Base-by-base conservation (phyloP, 441 rosid species). In the Croton laevigatus region DNA sequence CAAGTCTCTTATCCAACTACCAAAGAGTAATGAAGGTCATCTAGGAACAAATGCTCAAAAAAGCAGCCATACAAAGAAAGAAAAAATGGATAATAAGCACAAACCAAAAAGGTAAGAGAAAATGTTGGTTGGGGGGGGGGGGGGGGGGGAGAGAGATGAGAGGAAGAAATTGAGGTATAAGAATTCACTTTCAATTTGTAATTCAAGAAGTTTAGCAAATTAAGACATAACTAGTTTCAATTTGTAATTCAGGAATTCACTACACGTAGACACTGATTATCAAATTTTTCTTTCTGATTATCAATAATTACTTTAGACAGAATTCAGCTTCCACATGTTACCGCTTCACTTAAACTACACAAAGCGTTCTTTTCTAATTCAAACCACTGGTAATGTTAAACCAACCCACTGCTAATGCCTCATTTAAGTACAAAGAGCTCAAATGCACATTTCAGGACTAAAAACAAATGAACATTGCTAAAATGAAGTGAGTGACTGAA, bases 1-100 rank as follows among this genome's bases (percentile, higher is more conserved):
- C 11, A 2, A 7, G 8, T 53, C 9, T 7, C 23, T n/a, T n/a
- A 52, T 6, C 23, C 57, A 52, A 19, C 3, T 6, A 49, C 53
- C 53, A 49, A 49, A 49, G 19, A 62, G 20, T 64, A 45, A 44
- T 64, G 44, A 11, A 46, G 40, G 40, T 22, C 12, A 64, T 46
- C 54, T 64, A 22, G 49, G 37, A 61, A 14, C 54, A 40, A 34
- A 4, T 11, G 32, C 34, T 27, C 19, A 38, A n/a, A 13, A 3
- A 48, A 62, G 51, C 51, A 62, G 66, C 32, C 48, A 10, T 40
- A n/a, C 20, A 40, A 62, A 62, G 5, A 62, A 5, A 40, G 65
- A 34, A 40, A 2, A 42, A 32, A 40, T 17, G 42, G 9, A 27
- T 14, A 3, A 62, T 40, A 32, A 42, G 10, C 14, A 20, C 12